Evolutionary conservation across 139 green algal genomes (phyloP).

Genomic region (Chlamydomonas schloesseri): DNA sequence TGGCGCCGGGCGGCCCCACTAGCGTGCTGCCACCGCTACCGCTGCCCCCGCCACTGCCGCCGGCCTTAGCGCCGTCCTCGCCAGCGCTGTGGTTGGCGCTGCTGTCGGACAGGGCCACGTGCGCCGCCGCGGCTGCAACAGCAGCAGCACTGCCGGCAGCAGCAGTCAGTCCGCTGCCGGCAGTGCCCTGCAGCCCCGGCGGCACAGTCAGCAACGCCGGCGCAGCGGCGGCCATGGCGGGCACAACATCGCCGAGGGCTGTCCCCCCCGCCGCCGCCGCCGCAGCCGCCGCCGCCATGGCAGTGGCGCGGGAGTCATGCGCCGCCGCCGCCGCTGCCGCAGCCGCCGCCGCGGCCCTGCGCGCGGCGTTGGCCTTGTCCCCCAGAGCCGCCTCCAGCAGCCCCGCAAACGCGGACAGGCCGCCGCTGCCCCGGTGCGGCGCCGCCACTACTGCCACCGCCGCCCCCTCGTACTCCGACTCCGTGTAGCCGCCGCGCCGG

Average conservation of each 20-base stretch:
- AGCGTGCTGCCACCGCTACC: too few relatives aligned
- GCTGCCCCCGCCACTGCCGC: neutral
- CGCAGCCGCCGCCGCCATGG: neutral
- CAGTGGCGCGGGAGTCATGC: neutral
- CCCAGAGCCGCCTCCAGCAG: conserved; percentile 32
- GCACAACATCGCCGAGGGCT: too few relatives aligned
- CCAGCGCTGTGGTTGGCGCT: neutral
- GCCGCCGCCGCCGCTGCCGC: neutral
- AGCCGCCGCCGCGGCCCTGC: neutral
- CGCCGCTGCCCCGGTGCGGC: neutral
- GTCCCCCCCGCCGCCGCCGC: neutral
- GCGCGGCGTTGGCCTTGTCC: too few relatives aligned
- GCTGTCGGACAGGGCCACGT: conserved; percentile 33
- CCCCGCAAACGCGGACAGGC: neutral
- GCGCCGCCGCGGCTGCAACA: neutral
- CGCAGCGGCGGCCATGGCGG: too few relatives aligned
- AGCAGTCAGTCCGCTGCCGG: neutral
- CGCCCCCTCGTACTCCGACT: neutral
- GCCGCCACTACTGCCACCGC: neutral
- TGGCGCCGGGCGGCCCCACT: too few relatives aligned
- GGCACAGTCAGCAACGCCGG: too few relatives aligned
- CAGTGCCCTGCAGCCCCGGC: too few relatives aligned
- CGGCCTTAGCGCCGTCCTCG: neutral
- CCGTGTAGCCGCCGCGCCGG: too few relatives aligned
- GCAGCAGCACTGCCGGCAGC: neutral